Conservation (phyloP, 768 basidiomycete species). For the Coprinopsis strossmayeri region DNA sequence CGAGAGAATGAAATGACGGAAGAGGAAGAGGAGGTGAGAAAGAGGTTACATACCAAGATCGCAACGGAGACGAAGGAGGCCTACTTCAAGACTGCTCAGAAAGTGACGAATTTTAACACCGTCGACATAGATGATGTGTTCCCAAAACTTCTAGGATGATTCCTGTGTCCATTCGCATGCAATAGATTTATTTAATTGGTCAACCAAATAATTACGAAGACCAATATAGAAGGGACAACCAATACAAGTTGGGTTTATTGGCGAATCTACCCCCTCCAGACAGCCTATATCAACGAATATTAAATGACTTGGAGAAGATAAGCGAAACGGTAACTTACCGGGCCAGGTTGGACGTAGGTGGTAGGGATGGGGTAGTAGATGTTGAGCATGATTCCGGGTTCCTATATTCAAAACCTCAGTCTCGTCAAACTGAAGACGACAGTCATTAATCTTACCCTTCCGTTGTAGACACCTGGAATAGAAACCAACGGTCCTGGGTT, state of each 20-base stretch:
- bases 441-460: slow-evolving; percentile 13
- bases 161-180: too few species aligned
- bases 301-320: background rate
- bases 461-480: slow-evolving; percentile 24
- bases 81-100: too few species aligned
- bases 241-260: background rate
- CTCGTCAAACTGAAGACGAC: background rate
- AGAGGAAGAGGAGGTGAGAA: too few species aligned
- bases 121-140: too few species aligned
- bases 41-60: too few species aligned
- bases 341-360: slow-evolving; percentile 15
- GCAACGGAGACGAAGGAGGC: too few species aligned
- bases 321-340: slow-evolving; percentile 11
- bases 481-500: slow-evolving; percentile 20
- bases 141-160: too few species aligned
- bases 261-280: slow-evolving; percentile 15
- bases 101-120: too few species aligned
- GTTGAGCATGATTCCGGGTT: slow-evolving; percentile 16
- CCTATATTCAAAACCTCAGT: slow-evolving; percentile 3
- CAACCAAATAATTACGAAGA: too few species aligned
- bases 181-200: too few species aligned
- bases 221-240: slow-evolving; percentile 27
- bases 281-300: slow-evolving; percentile 5
- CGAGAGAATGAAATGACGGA: too few species aligned
- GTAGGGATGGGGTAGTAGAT: slow-evolving; percentile 17